Evolutionary conservation across 108 stramenopile genomes (phyloP).

Genomic region (Cylindrotheca fusiformis): DNA sequence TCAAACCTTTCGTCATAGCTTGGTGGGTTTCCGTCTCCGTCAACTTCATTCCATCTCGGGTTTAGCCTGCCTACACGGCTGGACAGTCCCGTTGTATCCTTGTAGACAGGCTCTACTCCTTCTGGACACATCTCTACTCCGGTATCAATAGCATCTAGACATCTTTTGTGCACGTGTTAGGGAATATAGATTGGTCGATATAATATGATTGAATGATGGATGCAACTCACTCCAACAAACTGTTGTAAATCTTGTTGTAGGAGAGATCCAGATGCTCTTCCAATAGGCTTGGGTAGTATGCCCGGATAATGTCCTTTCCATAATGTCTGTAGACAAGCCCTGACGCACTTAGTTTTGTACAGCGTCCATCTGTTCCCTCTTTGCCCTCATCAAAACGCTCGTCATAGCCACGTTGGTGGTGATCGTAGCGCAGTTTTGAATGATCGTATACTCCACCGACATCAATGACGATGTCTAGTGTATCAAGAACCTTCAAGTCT

Average conservation of each 20-base stretch:
- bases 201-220: no score
- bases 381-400: conserved; percentile 65
- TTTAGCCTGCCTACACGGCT: conserved; percentile 86
- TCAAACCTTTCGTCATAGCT: conserved; percentile 87
- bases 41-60: conserved; percentile 92
- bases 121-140: conserved; percentile 85
- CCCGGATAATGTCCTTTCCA: conserved; percentile 85
- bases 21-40: conserved; percentile 45
- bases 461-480: conserved; percentile 93
- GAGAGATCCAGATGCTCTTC: conserved; percentile 56
- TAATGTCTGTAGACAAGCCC: conserved; percentile 98
- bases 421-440: conserved; percentile 84
- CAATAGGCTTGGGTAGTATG: conserved; percentile 61
- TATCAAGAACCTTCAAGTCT: conserved; percentile 69
- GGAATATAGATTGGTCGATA: no score
- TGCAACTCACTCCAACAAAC: conserved; percentile 77
- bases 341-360: conserved; percentile 86
- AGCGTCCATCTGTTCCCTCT: conserved; percentile 45
- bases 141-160: conserved; percentile 99
- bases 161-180: no score
- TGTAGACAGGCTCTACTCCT: conserved; percentile 59
- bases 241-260: conserved; percentile 79
- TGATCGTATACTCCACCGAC: conserved; percentile 96
- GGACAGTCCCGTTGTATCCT: conserved; percentile 83
- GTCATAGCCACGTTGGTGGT: conserved; percentile 96